Percentiles rank a stretch among this genome's conserved stretches.
phyloP scores from a whole-genome alignment of 2,329 filamentous ascomycete species.

The Botrytis porri region DNA sequence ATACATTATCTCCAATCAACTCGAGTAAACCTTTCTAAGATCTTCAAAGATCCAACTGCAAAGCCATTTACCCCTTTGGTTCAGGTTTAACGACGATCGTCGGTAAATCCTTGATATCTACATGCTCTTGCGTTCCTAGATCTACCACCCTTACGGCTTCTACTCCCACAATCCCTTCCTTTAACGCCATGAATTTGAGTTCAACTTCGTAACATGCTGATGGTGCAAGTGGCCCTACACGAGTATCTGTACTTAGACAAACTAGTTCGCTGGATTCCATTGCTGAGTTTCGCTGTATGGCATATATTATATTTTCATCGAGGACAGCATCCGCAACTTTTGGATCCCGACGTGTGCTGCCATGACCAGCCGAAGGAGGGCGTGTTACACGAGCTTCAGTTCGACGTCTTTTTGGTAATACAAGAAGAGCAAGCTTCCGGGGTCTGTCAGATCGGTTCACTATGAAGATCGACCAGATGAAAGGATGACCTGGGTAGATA shows the following conservation, averaged over 20 bases:
- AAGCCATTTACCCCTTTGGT: slow-evolving; percentile 3
- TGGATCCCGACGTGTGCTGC: slow-evolving; percentile 36
- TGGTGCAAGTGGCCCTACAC: slow-evolving; percentile 69
- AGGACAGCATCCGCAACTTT: slow-evolving; percentile 62
- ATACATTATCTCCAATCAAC: not conserved
- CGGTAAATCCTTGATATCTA: slow-evolving; percentile 73
- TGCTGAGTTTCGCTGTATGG: slow-evolving; percentile 63
- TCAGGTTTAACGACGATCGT: slow-evolving; percentile 53
- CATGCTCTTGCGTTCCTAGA: slow-evolving; percentile 69
- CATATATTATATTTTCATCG: slow-evolving; percentile 69
- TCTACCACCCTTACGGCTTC: slow-evolving; percentile 74
- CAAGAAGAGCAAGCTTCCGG: slow-evolving; percentile 68
- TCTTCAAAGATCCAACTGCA: not conserved
- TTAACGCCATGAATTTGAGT: slow-evolving; percentile 67
- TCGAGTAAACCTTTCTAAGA: not conserved
- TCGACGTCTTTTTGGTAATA: slow-evolving; percentile 62
- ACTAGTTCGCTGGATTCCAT: slow-evolving; percentile 65
- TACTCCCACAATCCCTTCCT: slow-evolving; percentile 63
- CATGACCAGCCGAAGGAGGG: slow-evolving; percentile 49
- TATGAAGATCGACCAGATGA: slow-evolving; percentile 71
- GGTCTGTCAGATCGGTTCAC: slow-evolving; percentile 64
- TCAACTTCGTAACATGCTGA: slow-evolving; percentile 72
- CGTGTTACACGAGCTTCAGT: slow-evolving; percentile 47
- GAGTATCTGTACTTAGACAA: slow-evolving; percentile 71
- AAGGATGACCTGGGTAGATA: slow-evolving; percentile 62